phyloP scores from a whole-genome alignment of 2,329 filamentous ascomycete genomes.

The Pseudogymnoascus sp. region DNA sequence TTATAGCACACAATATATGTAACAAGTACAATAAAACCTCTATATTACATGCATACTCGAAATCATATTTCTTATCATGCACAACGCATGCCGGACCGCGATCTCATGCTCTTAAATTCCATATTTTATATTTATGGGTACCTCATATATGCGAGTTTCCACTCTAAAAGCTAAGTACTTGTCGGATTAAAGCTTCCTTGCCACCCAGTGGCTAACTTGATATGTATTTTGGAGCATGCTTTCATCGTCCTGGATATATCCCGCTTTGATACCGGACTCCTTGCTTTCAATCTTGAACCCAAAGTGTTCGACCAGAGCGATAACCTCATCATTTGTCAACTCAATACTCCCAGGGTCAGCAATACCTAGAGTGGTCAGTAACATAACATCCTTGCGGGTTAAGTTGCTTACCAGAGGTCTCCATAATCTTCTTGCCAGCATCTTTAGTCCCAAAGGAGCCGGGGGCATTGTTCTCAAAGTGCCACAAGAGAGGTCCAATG shows the following conservation, averaged over 20 bases:
- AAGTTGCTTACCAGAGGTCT: background rate
- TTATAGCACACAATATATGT: background rate
- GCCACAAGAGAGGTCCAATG: conserved; percentile 87
- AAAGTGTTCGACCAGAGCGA: conserved; percentile 64
- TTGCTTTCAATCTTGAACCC: conserved; percentile 70
- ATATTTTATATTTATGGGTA: background rate
- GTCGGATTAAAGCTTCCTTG: conserved; percentile 53
- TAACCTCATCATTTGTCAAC: conserved; percentile 80
- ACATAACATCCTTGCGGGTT: background rate
- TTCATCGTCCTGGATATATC: conserved; percentile 78
- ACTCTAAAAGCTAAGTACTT: background rate
- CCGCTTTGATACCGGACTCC: conserved; percentile 56
- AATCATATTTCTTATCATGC: background rate
- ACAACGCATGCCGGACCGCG: background rate
- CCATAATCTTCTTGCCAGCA: background rate
- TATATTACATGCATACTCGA: background rate
- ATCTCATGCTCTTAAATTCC: background rate
- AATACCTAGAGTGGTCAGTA: conserved; percentile 52
- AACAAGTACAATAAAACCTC: background rate
- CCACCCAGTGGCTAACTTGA: conserved; percentile 76
- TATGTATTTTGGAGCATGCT: conserved; percentile 88
- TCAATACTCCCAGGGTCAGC: conserved; percentile 87
- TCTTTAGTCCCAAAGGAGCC: conserved; percentile 43
- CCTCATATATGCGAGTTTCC: conserved; percentile 13
- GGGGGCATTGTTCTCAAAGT: conserved; percentile 73